Evolutionary conservation across 1,284 basidiomycete species (phyloP), one percentile per base, ranked within the genome.

Genomic region (Tilletia caries): DNA sequence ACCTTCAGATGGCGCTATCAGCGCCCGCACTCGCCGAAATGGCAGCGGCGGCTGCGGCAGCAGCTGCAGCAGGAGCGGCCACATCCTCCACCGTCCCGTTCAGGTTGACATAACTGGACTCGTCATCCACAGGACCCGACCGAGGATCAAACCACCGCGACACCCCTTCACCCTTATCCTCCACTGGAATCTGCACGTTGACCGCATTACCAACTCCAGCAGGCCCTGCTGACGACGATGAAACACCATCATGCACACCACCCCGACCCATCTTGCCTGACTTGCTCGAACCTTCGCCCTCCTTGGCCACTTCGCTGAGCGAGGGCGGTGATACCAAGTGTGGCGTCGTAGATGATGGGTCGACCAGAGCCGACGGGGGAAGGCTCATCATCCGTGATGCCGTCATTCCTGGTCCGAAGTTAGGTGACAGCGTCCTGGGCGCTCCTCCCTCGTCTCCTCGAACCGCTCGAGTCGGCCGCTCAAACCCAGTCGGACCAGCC

Each of bases 31-130:
- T 41, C 37, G 15, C 37, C 8, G 48, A 50, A 13, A 23, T 29
- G 25, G 52, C 25, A 23, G 52, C 13, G 5, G 52, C 52, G 13
- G 25, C 25, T 23, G n/a, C 25, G 13, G 48, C 48, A 50, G 48
- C 52, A 54, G 52, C 52, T 8, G 52, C 20, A 3, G 23, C 23
- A 5, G 25, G 15, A 0, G 52, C 23, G 5, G 15, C 25, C 2
- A 25, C 29, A 23, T 54, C 52, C 52, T 54, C 52, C 20, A 13
- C 29, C 23, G 52, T 23, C 12, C 52, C 52, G 25, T 54, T 54
- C 52, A 54, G 25, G 25, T 54, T 54, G 5, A 54, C 52, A 27
- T 54, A 54, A 23, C 52, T 54, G n/a, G 52, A 54, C 52, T 54
- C 52, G 6, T 54, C 52, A 29, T 54, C 52, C 23, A 13, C 23